Conservation (phyloP, 2,329 filamentous ascomycete species). For the Gnomoniopsis smithogilvyi region DNA sequence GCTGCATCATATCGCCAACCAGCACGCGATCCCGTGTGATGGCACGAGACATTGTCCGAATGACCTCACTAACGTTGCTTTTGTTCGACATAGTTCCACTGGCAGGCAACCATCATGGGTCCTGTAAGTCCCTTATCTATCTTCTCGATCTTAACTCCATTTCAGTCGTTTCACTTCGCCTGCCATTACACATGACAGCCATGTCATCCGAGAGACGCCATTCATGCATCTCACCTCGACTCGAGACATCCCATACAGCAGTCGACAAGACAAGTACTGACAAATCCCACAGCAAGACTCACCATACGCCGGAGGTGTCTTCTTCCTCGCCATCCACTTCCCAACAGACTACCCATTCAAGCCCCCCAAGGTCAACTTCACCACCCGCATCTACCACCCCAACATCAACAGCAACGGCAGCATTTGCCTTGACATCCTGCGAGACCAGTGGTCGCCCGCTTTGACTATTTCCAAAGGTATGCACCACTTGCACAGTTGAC, state of each 20-base stretch:
- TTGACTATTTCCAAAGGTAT: slow-evolving; percentile 97
- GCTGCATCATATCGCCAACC: background rate
- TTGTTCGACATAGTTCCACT: slow-evolving; percentile 79
- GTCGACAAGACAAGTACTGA: slow-evolving; percentile 24
- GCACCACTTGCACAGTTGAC: slow-evolving; percentile 17
- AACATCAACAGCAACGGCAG: slow-evolving; percentile 99
- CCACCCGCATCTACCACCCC: slow-evolving; percentile 98
- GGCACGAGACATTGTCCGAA: slow-evolving; percentile 1
- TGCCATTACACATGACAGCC: background rate
- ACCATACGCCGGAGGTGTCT: slow-evolving; percentile 96
- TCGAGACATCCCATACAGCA: background rate
- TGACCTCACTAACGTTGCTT: slow-evolving; percentile 28
- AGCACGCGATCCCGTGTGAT: slow-evolving; percentile 3
- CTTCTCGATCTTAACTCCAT: background rate
- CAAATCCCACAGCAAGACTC: slow-evolving; percentile 69
- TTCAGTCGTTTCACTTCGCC: no score
- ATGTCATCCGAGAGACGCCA: background rate
- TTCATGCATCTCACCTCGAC: slow-evolving; percentile 4
- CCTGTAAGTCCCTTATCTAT: slow-evolving; percentile 66
- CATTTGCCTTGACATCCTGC: slow-evolving; percentile 96
- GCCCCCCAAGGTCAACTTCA: slow-evolving; percentile 99
- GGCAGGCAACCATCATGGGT: slow-evolving; percentile 99
- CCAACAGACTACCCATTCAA: slow-evolving; percentile 99
- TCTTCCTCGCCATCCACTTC: slow-evolving; percentile 99
- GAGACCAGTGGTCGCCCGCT: slow-evolving; percentile 98